Base-by-base conservation (phyloP, 2,329 filamentous ascomycete genomes). In the Sordariomycetes sp. region DNA sequence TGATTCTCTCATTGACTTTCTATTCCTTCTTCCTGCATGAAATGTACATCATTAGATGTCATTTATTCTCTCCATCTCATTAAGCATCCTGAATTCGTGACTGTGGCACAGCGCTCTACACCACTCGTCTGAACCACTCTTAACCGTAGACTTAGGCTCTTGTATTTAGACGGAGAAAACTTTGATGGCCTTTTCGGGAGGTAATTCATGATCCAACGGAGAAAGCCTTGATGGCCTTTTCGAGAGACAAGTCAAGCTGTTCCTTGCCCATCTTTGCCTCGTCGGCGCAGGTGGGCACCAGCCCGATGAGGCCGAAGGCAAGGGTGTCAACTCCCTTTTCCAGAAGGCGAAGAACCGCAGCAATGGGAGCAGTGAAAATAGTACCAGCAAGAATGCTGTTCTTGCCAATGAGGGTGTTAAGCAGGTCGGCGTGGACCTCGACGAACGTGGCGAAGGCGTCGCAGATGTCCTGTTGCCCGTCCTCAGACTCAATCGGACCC, bases 141-240 rank as follows among this genome's bases (percentile, higher is more conserved):
- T n/a, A n/a, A n/a, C n/a, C n/a, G n/a, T n/a, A n/a, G n/a, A n/a
- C n/a, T n/a, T n/a, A n/a, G n/a, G n/a, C n/a, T n/a, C n/a, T n/a
- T n/a, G n/a, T n/a, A n/a, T n/a, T n/a, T n/a, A n/a, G n/a, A n/a
- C n/a, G n/a, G n/a, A n/a, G n/a, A n/a, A 28, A 15, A 16, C 20
- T 6, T 28, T 26, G 30, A 80, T 42, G 69, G 37, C 33, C 18
- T 34, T n/a, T 8, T 31, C 34, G 16, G 34, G 8, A 14, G 30
- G 36, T 8, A n/a, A 20, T 6, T 26, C n/a, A 4, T 36, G 34
- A 12, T 23, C n/a, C n/a, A n/a, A n/a, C n/a, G n/a, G n/a, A n/a
- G n/a, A n/a, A 28, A 15, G 25, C 20, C 6, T 28, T 26, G 30
- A 80, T 42, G 69, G 37, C 33, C 18, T 34, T n/a, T 8, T 31